Evolutionary conservation across 345 rosid genomes (phyloP), one percentile per base, ranked within the genome.

Genomic region (Cardamine occulta): DNA sequence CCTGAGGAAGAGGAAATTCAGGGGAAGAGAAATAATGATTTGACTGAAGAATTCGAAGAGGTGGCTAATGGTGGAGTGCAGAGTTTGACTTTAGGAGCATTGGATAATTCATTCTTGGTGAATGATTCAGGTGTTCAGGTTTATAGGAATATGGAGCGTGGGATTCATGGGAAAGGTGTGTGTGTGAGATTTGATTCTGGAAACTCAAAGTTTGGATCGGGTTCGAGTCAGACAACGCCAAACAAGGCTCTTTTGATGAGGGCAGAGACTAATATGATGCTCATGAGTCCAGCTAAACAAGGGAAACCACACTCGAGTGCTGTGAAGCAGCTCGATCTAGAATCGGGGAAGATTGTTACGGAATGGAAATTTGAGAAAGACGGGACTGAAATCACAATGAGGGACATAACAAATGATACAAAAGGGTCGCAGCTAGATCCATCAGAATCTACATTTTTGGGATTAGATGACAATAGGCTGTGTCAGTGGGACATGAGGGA

Each of bases 401-500:
- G 89, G 26, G 98, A 94, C 39, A 88, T 91, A 32, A 86, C 88
- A 1, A 94, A 83, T n/a, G 98, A 94, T 76, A 82, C 86, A 2
- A 91, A 91, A 80, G 93, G 96, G 26, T 85, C 98, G 1, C 97
- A 94, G 80, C 75, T 91, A 80, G 97, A 94, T 82, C 98, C 97
- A 0, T 94, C 98, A 0, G 98, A 94, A 75, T 84, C 92, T 15
- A 91, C 97, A 0, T 90, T 94, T 76, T 83, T 91, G 82, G 98
- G 98, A 35, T 83, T 94, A 81, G 96, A 94, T 84, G 91, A 94
- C 79, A 94, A 84, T 63, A 88, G 96, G 84, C 83, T 94, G 79
- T 94, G 97, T 73, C 98, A 90, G 47, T 94, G 98, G 98, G 98
- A 94, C 82, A 90, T 86, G 96, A 86, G 98, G 78, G 98, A 91